These are phyloP conservation scores for Sarcomyxa edulis DNA, from an alignment of 768 basidiomycete species.

Conservation along the genomic window DNA sequence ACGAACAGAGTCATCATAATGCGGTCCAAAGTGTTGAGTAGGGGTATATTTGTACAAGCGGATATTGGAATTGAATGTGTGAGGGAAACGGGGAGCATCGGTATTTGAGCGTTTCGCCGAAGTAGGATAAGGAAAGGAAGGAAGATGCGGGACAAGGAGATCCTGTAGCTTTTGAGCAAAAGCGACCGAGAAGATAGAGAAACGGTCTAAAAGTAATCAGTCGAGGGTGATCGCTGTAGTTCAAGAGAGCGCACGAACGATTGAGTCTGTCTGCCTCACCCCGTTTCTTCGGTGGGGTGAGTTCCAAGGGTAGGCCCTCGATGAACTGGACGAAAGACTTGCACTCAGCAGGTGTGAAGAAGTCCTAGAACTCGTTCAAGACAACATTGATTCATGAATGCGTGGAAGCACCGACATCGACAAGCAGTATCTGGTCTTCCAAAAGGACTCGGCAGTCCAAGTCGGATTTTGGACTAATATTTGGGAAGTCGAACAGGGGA, in stretches of 20 bases:
- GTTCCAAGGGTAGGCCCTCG: conserved; percentile 51
- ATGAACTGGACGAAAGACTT: conserved; percentile 55
- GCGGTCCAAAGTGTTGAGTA: conserved; percentile 65
- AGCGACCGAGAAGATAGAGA: conserved; percentile 49
- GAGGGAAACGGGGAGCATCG: conserved; percentile 30
- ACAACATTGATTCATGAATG: conserved; percentile 5
- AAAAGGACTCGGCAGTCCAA: conserved; percentile 44
- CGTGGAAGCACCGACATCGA: conserved; percentile 41
- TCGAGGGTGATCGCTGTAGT: background rate
- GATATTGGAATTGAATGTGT: conserved; percentile 71
- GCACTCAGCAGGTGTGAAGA: conserved; percentile 59
- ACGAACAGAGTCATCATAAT: conserved; percentile 70
- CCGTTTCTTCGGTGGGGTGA: conserved; percentile 65
- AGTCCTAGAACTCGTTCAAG: conserved; percentile 31
- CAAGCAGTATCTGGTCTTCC: conserved; percentile 59
- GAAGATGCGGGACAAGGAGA: conserved; percentile 52
- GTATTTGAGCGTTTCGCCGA: conserved; percentile 28
- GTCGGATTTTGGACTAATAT: conserved; percentile 35
- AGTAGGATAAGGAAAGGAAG: conserved; percentile 41
- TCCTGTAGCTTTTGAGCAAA: conserved; percentile 53
- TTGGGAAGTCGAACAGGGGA: too few species aligned
- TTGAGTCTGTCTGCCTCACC: conserved; percentile 72
- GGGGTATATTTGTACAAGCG: conserved; percentile 65
- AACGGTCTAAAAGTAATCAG: conserved; percentile 39
- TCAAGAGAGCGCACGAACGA: conserved; percentile 32